Evolutionary conservation across 768 basidiomycete genomes (phyloP), one percentile per base, ranked within the genome.

Genomic region (Lactarius hengduanensis): DNA sequence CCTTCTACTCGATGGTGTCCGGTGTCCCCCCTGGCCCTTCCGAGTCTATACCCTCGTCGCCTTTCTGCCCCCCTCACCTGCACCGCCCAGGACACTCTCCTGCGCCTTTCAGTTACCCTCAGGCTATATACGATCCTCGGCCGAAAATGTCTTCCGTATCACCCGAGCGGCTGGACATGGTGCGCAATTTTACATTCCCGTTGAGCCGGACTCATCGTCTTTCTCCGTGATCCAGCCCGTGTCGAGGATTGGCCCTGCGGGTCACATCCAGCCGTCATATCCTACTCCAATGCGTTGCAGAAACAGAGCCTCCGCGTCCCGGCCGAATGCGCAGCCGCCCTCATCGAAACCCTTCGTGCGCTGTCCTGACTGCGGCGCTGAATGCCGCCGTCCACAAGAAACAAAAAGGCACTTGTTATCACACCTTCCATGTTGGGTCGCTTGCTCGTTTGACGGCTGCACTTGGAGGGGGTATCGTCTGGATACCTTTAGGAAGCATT

Each of bases 391-490:
- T 20, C 13, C 8, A 4, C 66, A 59, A 18, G 66, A 67, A 0
- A 41, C 34, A 30, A 36, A 38, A 22, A 18, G 62, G 3, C 66
- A 67, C 3, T 0, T 59, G 15, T 16, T n/a, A 1, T 13, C 7
- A 3, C 62, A 67, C 26, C 41, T 63, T 30, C 62, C 66, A 1
- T 38, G 32, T 2, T 67, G 57, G 30, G 28, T 67, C 22, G 20
- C 34, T n/a, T 67, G 62, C 26, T 32, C 38, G 16, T 11, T 30
- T 15, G 26, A 20, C 26, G 57, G 34, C 11, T 67, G 66, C 7
- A 30, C 66, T 0, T 67, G 66, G 62, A 67, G 62, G 30, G 66
- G 66, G 2, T 41, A 47, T 16, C 62, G 61, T 20, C 41, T 22
- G 26, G 66, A 67, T n/a, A 16, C 26, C 3, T 45, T 67, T 20